Base-by-base conservation (phyloP, 257 asterid species). In the Cruciata laevipes region DNA sequence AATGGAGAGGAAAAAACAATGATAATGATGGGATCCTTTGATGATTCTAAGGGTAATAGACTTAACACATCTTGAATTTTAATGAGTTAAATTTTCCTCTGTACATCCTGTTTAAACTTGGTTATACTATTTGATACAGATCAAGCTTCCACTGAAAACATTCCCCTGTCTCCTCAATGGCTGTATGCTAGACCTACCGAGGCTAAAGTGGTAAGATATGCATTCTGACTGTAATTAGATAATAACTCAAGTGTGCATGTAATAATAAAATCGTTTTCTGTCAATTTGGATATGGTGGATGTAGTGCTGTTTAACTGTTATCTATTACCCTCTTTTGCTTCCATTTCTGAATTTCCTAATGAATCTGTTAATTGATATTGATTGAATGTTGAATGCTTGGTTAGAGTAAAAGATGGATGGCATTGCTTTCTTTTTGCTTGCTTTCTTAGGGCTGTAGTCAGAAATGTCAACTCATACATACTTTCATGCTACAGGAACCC, bases 81-180 rank as follows among this genome's bases (percentile, higher is more conserved):
- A 65, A 62, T 53, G 10, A 4, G 37, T 33, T 21, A 61, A 62
- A 58, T 57, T 52, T 23, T 56, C 35, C 21, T 17, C 1, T n/a
- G n/a, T n/a, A n/a, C n/a, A n/a, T n/a, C n/a, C n/a, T n/a, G n/a
- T n/a, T n/a, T n/a, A n/a, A 18, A 33, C 25, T 51, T 67, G 25
- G 14, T n/a, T 31, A 27, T 33, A n/a, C 11, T 11, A 44, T 33
- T 58, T 23, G 47, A 4, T 4, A 79, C 87, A 94, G 99, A 94
- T 84, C 95, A 81, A 79, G 84, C 80, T 35, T 65, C 73, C n/a
- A 77, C 87, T 18, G 97, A 94, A 74, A 90, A 71, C 83, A 94
- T 94, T 63, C 99, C 99, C 8, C 73, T 94, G 80, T 94, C 99
- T 82, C 99, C 99, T 0, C 99, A 94, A 75, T 94, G 99, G 99